Conservation (phyloP, 805 yeast species). For the Alloascoidea hylecoeti region DNA sequence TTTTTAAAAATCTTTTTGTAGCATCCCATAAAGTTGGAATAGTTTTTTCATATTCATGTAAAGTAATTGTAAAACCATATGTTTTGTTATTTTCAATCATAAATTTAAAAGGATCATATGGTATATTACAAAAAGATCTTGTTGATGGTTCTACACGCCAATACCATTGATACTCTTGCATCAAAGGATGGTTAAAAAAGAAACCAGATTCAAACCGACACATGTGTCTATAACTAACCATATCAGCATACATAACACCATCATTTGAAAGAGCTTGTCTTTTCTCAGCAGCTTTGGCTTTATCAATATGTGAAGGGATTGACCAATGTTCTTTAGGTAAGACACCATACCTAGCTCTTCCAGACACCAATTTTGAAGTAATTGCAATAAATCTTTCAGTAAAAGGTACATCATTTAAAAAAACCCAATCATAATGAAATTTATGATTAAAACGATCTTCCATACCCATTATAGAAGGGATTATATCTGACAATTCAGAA, state of each 20-base stretch:
- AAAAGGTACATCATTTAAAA: slow-evolving; percentile 79
- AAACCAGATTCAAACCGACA: slow-evolving; percentile 71
- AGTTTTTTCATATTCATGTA: slow-evolving; percentile 41
- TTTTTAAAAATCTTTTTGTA: slow-evolving; percentile 42
- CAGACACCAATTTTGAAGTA: slow-evolving; percentile 59
- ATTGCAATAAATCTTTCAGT: slow-evolving; percentile 63
- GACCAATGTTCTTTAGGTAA: slow-evolving; percentile 81
- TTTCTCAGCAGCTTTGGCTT: slow-evolving; percentile 42
- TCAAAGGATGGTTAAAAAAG: slow-evolving; percentile 44
- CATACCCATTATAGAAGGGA: slow-evolving; percentile 55
- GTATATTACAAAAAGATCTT: slow-evolving; percentile 42
- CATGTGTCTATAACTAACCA: slow-evolving; percentile 67
- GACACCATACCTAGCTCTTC: slow-evolving; percentile 61
- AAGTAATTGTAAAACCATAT: slow-evolving; percentile 55
- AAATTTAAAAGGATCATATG: slow-evolving; percentile 35
- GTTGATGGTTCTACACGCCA: slow-evolving; percentile 74
- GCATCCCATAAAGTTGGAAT: slow-evolving; percentile 62
- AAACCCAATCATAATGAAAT: slow-evolving; percentile 88
- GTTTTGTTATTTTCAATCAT: slow-evolving; percentile 39
- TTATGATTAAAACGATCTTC: slow-evolving; percentile 83
- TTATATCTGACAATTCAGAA: slow-evolving; percentile 46
- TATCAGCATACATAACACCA: slow-evolving; percentile 48
- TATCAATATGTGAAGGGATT: slow-evolving; percentile 73
- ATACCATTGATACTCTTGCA: slow-evolving; percentile 48
- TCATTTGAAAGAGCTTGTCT: slow-evolving; percentile 37